Conservation (phyloP, 2,329 filamentous ascomycete genomes). For the Graphilbum fragrans region DNA sequence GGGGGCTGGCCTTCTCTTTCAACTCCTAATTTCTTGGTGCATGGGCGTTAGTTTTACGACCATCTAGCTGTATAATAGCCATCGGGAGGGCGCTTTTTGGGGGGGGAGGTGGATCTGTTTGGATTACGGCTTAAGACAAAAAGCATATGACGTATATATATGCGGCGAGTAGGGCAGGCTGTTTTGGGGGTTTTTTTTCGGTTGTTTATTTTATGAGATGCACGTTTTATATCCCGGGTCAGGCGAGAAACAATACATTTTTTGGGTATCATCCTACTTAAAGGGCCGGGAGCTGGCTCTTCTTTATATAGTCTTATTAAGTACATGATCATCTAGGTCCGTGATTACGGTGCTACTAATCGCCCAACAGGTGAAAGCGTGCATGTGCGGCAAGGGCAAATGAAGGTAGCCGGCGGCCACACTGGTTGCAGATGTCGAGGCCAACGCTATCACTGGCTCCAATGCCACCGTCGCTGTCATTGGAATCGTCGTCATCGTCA, state of each 20-base stretch:
- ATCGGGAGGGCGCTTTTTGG: too few species aligned
- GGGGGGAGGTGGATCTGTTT: too few species aligned
- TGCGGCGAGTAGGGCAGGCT: too few species aligned
- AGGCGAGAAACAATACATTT: too few species aligned
- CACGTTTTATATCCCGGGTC: too few species aligned
- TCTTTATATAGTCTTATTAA: neutral
- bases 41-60: neutral
- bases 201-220: too few species aligned
- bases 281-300: too few species aligned
- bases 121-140: too few species aligned
- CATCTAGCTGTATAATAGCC: neutral
- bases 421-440: constrained; percentile 12
- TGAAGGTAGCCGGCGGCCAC: constrained; percentile 14
- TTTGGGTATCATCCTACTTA: too few species aligned
- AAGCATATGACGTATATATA: too few species aligned
- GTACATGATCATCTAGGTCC: neutral
- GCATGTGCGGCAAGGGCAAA: constrained; percentile 18
- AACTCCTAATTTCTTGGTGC: too few species aligned
- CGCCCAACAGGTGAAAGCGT: constrained; percentile 15
- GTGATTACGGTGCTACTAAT: neutral
- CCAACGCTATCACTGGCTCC: neutral
- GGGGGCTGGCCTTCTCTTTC: neutral
- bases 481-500: constrained; percentile 1
- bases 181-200: too few species aligned
- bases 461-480: neutral